Conservation (phyloP, 2,329 filamentous ascomycete species). For the Diaporthe sp. region DNA sequence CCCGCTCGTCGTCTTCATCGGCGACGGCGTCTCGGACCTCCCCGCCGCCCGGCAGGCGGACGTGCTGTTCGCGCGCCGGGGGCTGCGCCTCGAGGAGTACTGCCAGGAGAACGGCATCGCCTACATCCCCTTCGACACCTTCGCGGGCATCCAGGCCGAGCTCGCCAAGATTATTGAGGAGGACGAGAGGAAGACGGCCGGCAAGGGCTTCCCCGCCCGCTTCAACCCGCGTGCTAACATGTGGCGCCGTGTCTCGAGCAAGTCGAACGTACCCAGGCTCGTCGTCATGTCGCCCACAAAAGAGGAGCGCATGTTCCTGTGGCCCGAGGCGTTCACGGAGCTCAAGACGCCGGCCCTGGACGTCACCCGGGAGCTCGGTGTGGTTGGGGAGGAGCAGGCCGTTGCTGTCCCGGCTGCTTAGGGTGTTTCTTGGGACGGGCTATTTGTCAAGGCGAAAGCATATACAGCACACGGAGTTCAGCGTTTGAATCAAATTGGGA, state of each 20-base stretch:
- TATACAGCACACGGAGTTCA: conserved; percentile 4
- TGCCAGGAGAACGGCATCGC: conserved; percentile 71
- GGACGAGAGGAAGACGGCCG: conserved; percentile 72
- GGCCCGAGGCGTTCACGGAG: conserved; percentile 70
- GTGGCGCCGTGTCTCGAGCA: conserved; percentile 74
- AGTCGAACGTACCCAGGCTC: conserved; percentile 59
- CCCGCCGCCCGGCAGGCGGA: conserved; percentile 75
- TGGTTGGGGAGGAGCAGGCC: conserved; percentile 29
- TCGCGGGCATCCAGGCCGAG: conserved; percentile 74
- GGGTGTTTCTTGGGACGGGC: not conserved
- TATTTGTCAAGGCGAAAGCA: not conserved
- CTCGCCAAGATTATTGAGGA: conserved; percentile 69
- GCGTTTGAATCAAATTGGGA: not conserved
- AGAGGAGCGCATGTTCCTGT: conserved; percentile 73
- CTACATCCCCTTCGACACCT: conserved; percentile 74
- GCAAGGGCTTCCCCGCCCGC: conserved; percentile 67
- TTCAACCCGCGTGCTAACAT: conserved; percentile 79
- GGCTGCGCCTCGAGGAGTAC: conserved; percentile 74
- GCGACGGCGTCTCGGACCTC: conserved; percentile 77
- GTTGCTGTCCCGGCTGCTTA: conserved; percentile 36
- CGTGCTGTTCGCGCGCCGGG: conserved; percentile 75
- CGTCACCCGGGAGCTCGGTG: conserved; percentile 38
- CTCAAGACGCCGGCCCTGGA: conserved; percentile 50
- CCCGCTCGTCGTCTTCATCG: conserved; percentile 77
- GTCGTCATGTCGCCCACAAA: conserved; percentile 55